phyloP scores from a whole-genome alignment of 345 rosid species.

The Hirschfeldia incana region DNA sequence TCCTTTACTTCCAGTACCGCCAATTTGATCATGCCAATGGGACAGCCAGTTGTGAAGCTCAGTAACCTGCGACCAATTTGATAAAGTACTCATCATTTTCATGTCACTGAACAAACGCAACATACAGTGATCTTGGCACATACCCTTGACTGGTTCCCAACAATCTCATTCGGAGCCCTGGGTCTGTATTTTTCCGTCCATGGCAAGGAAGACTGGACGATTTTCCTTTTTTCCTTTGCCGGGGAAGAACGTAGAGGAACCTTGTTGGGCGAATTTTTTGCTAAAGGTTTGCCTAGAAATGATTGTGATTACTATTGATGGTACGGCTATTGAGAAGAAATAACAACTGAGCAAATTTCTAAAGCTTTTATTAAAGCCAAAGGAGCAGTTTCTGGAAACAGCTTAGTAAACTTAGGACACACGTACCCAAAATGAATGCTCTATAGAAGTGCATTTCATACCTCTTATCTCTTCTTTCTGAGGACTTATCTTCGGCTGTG shows the following conservation, averaged over 20 bases:
- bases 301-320: too few species aligned
- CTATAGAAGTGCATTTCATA: background rate
- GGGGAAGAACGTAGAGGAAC: conserved; percentile 39
- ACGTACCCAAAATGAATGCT: conserved; percentile 28
- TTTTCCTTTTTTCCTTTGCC: conserved; percentile 50
- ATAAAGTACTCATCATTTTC: conserved; percentile 24
- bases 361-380: conserved; percentile 19
- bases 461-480: conserved; percentile 34
- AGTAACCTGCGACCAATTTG: conserved; percentile 58
- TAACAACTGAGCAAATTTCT: background rate
- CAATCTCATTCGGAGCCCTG: conserved; percentile 72
- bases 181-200: conserved; percentile 95
- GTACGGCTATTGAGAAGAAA: conserved; percentile 7
- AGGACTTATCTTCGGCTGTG: conserved; percentile 42
- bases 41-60: conserved; percentile 87
- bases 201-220: conserved; percentile 50
- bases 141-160: conserved; percentile 91
- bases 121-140: conserved; percentile 6
- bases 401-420: too few species aligned
- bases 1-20: conserved; percentile 56
- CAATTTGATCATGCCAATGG: conserved; percentile 74
- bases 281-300: conserved; percentile 41
- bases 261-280: conserved; percentile 39
- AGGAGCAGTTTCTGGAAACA: background rate
- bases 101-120: conserved; percentile 1